Conservation (phyloP, 2,329 filamentous ascomycete genomes). For the Aureobasidium sp. region DNA sequence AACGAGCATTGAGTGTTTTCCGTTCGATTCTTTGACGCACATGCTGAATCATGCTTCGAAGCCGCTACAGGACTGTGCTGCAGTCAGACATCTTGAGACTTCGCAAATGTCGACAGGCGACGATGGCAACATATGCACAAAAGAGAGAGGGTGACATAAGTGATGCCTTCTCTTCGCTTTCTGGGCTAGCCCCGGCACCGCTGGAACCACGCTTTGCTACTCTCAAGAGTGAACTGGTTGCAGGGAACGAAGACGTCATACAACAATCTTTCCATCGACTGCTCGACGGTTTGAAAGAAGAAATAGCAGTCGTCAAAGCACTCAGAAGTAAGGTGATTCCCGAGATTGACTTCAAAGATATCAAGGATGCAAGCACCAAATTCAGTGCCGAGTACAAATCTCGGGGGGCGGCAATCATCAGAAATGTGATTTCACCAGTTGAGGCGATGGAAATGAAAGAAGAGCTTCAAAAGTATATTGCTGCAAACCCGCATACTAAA, state of each 20-base stretch:
- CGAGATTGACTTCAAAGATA: conserved; percentile 40
- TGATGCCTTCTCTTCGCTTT: conserved; percentile 43
- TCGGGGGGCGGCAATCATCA: conserved; percentile 44
- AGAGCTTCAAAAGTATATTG: conserved; percentile 39
- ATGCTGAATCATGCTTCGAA: not conserved
- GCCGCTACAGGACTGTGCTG: not conserved
- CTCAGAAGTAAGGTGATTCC: conserved; percentile 37
- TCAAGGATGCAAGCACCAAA: conserved; percentile 41
- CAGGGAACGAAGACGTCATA: conserved; percentile 41
- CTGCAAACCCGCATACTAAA: conserved; percentile 38
- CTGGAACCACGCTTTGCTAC: conserved; percentile 39
- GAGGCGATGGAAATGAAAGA: conserved; percentile 40
- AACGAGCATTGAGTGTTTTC: too few relatives aligned
- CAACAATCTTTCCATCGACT: conserved; percentile 40
- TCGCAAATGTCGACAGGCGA: not conserved
- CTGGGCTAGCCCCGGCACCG: conserved; percentile 37
- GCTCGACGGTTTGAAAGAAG: conserved; percentile 35
- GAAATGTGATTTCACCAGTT: conserved; percentile 36
- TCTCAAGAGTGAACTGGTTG: conserved; percentile 38
- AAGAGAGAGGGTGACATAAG: conserved; percentile 44
- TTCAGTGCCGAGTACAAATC: conserved; percentile 54
- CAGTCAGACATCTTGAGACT: not conserved
- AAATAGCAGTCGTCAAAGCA: conserved; percentile 38
- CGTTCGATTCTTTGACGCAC: not conserved
- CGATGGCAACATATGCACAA: conserved; percentile 40